Evolutionary conservation across 1,139 yeast species (phyloP), one percentile per base, ranked within the genome.

Genomic region (Saccharomyces hybrid): DNA sequence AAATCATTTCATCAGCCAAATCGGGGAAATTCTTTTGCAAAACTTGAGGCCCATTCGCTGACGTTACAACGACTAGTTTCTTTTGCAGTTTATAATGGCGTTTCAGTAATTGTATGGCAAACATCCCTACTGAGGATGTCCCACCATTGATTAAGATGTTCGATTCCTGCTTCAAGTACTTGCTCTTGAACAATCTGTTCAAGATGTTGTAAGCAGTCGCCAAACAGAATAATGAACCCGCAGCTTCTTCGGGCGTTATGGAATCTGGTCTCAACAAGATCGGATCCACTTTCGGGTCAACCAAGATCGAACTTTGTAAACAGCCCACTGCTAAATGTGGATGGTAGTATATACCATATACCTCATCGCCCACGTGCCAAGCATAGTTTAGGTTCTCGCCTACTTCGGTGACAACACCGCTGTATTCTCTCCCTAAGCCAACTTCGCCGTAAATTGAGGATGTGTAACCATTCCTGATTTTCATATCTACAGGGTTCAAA

Each of bases 61-160:
- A 70, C 13, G 73, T 69, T 9, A 71, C 74, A 2, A 75, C 79
- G 1, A 79, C 79, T 9, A 83, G 73, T 53, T 77, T 76, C 23
- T 64, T 64, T 44, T 68, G 68, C 3, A 80, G 77, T 3, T 76
- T 71, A 58, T 75, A 78, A 55, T 73, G 68, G 14, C 73, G 65
- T 59, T 79, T 82, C 25, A 83, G 78, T 25, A 86, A 63, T 64
- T 84, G 89, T 29, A 82, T 74, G 2, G 79, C 77, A 70, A 75
- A 78, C 57, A 81, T 69, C 1, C 93, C 95, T 5, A 86, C 86
- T n/a, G 84, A 75, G 1, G 95, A 81, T 3, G 88, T 81, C 13
- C 86, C 93, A 47, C 96, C 96, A 56, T 86, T 74, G 46, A 88
- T 74, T 50, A 87, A 72, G 1, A 86, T 78, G 51, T 67, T 68